A percentile compares a stretch with the other conserved stretches of the same genome.
Evolutionary conservation across 129 eudicot species (phyloP).

Genomic region (Ambrosia artemisiifolia): DNA sequence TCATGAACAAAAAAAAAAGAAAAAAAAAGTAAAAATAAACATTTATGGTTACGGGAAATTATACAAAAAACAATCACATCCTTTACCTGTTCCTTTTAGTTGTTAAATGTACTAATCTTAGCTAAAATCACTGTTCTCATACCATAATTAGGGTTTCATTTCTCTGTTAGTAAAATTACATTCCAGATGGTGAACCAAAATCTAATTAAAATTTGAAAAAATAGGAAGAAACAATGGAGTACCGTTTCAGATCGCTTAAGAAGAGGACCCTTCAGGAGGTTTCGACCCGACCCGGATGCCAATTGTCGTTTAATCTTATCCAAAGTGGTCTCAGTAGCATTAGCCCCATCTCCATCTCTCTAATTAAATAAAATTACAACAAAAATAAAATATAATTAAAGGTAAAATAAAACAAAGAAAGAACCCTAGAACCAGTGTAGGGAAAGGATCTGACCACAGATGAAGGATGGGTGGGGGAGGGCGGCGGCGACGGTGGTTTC

Average conservation of each 20-base stretch:
- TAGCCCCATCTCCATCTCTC: slow-evolving; percentile 46
- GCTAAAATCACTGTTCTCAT: neutral
- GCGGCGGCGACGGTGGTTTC: no score
- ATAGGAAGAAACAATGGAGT: neutral
- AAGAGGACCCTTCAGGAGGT: slow-evolving; percentile 89
- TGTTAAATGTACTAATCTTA: neutral
- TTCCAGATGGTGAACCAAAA: neutral
- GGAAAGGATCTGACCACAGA: slow-evolving; percentile 37
- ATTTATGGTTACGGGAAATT: no score
- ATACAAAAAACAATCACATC: no score
- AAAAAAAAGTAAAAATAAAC: no score
- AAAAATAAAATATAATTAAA: neutral
- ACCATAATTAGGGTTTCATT: slow-evolving; percentile 16
- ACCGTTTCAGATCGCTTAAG: slow-evolving; percentile 99
- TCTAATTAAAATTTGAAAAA: neutral
- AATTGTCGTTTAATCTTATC: slow-evolving; percentile 87
- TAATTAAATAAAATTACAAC: neutral
- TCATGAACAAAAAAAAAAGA: no score
- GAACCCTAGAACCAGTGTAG: neutral
- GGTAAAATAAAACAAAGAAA: neutral
- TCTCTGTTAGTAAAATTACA: neutral
- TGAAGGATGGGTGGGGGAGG: no score
- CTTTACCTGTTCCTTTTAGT: no score
- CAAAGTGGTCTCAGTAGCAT: slow-evolving; percentile 64
- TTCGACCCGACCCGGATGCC: slow-evolving; percentile 76